A percentile compares a stretch with the other conserved stretches of the same genome.
phyloP scores from a whole-genome alignment of 2,329 filamentous ascomycete species.

The Cordyceps cateniannulata region DNA sequence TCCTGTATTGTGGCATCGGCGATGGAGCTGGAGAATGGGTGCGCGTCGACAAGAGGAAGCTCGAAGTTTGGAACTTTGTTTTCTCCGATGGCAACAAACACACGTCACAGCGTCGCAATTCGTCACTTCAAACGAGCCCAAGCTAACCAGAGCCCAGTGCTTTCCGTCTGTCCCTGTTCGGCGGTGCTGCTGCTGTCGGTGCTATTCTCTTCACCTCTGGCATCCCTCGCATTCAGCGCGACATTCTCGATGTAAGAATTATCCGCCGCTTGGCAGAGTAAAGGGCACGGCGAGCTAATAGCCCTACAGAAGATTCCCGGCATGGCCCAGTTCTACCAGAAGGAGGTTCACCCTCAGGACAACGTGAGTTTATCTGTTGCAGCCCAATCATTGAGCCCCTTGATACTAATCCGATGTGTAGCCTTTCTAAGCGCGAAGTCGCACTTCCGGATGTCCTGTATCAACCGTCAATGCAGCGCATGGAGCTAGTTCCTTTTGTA shows the following conservation, averaged over 20 bases:
- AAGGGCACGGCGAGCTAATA: conserved; percentile 18
- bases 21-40: too few species aligned
- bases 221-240: conserved; percentile 52
- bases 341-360: conserved; percentile 52
- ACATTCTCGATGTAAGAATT: conserved; percentile 50
- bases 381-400: not conserved
- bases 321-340: conserved; percentile 43
- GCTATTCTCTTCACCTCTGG: conserved; percentile 56
- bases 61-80: not conserved
- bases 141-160: conserved; percentile 32
- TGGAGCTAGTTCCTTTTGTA: conserved; percentile 13
- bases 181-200: conserved; percentile 50
- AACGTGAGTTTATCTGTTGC: conserved; percentile 42
- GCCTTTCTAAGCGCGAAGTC: conserved; percentile 35
- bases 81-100: not conserved
- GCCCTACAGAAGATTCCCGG: conserved; percentile 46
- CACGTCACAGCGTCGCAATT: not conserved
- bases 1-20: not conserved
- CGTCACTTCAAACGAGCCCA: not conserved
- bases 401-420: conserved; percentile 21
- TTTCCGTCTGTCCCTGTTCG: conserved; percentile 46
- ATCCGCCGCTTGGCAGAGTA: not conserved
- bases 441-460: conserved; percentile 24
- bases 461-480: conserved; percentile 17
- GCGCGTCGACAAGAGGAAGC: not conserved